Percentiles rank a stretch among this genome's conserved stretches.
phyloP scores from a whole-genome alignment of 1,284 basidiomycete species.

The Ceratobasidium sp. region DNA sequence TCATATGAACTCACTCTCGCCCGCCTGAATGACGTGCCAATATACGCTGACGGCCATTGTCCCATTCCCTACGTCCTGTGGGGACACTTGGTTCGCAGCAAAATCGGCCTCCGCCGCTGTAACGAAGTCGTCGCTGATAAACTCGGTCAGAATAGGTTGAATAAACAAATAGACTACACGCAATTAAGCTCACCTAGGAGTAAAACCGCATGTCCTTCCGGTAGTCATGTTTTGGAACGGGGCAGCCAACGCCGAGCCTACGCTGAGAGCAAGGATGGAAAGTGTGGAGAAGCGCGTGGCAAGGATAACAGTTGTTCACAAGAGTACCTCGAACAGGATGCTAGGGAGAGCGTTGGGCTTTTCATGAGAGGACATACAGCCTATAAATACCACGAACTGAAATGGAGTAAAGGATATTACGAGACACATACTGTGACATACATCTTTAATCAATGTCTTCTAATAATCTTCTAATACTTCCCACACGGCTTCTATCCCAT shows the following conservation, averaged over 20 bases:
- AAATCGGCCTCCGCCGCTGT: slow-evolving; percentile 59
- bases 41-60: slow-evolving; percentile 45
- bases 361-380: too few species aligned
- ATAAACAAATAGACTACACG: too few species aligned
- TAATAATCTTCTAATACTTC: too few species aligned
- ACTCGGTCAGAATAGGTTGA: not conserved
- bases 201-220: slow-evolving; percentile 38
- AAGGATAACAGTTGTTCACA: too few species aligned
- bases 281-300: slow-evolving; percentile 39
- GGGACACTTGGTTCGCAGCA: slow-evolving; percentile 40
- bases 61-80: slow-evolving; percentile 21
- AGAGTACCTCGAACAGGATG: too few species aligned
- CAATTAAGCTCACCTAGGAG: slow-evolving; percentile 32
- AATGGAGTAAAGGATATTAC: too few species aligned
- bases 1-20: slow-evolving; percentile 33
- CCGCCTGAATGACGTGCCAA: slow-evolving; percentile 49
- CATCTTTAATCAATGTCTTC: too few species aligned
- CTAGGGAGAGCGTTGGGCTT: too few species aligned
- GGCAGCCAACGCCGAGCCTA: slow-evolving; percentile 42
- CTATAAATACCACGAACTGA: too few species aligned
- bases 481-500: too few species aligned
- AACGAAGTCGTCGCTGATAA: slow-evolving; percentile 24
- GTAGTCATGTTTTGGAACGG: slow-evolving; percentile 38
- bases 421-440: too few species aligned
- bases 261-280: slow-evolving; percentile 31